Base-by-base conservation (phyloP, 371 early-diverging fungal species). In the Lichtheimia corymbifera region DNA sequence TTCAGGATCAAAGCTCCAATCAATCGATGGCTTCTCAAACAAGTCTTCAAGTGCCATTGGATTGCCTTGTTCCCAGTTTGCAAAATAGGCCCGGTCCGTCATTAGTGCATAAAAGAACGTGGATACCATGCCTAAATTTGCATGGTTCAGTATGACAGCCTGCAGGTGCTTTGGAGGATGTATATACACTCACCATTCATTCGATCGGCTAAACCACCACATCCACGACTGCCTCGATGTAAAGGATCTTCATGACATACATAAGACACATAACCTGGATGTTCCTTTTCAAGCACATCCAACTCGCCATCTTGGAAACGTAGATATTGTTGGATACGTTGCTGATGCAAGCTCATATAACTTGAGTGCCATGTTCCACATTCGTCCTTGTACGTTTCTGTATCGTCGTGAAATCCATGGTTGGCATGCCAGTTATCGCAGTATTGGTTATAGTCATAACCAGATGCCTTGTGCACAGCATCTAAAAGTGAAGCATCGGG, bases 141-240 rank as follows among this genome's bases (percentile, higher is more conserved):
- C 35, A 9, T 35, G 35, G 35, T 35, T 35, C 0, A 11, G 35
- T 35, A 35, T 35, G 35, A 35, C 35, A 35, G 28, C 28, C 22
- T 22, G 22, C 22, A 22, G 22, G 1, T 1, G 7, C 28, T 9
- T 35, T 9, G 35, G 2, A 35, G 30, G 3, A 30, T n/a, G 30
- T 30, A 7, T 11, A 11, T 11, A 9, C 2, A 2, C 6, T 64
- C 73, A 79, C 79, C 80, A 47, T 68, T 73, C 77, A 80, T 77
- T 59, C 80, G 64, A 62, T 80, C 80, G 14, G 77, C 80, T 20
- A 80, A 57, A 44, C 80, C 80, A 57, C 80, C 80, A 60, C 80
- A 80, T 12, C 80, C 77, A 58, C 73, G 68, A 27, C 72, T 73
- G n/a, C 47, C 55, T 25, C 80, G 67, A 53, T 73, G 58, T 18